phyloP scores from a whole-genome alignment of 2,329 filamentous ascomycete species.

The Scytalidium lignicola region DNA sequence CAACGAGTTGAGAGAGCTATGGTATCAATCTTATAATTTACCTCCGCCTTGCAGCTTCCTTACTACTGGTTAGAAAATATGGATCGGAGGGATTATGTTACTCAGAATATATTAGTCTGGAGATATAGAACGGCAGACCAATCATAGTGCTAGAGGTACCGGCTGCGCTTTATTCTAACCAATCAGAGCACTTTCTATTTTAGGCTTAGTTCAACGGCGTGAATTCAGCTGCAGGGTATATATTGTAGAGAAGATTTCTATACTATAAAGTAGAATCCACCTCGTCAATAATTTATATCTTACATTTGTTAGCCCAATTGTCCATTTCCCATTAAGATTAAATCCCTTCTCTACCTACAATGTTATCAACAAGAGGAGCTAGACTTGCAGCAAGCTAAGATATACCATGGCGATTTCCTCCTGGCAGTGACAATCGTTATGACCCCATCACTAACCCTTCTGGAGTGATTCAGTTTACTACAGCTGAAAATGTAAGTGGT shows the following conservation, averaged over 20 bases:
- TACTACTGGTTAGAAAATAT: too few relatives aligned
- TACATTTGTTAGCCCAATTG: not conserved
- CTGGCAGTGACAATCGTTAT: slow-evolving; percentile 12
- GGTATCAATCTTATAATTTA: too few relatives aligned
- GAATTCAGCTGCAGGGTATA: not conserved
- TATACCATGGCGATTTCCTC: slow-evolving; percentile 13
- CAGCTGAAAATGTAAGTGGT: slow-evolving; percentile 15
- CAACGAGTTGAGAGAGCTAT: too few relatives aligned
- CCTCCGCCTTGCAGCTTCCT: too few relatives aligned
- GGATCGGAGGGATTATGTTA: too few relatives aligned
- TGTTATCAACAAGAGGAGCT: slow-evolving; percentile 1
- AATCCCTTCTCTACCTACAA: not conserved
- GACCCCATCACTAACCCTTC: slow-evolving; percentile 12
- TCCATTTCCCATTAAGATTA: not conserved
- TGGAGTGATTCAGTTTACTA: slow-evolving; percentile 15
- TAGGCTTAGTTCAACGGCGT: not conserved
- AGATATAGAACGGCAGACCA: not conserved
- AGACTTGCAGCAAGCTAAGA: slow-evolving; percentile 6
- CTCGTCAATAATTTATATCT: not conserved
- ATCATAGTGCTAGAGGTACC: not conserved
- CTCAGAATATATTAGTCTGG: too few relatives aligned
- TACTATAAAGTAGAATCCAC: too few relatives aligned
- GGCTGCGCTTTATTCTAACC: not conserved
- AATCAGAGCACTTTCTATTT: not conserved
- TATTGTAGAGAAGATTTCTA: not conserved